Base-by-base conservation (phyloP, 805 yeast genomes). In the Starmerella vitae region DNA sequence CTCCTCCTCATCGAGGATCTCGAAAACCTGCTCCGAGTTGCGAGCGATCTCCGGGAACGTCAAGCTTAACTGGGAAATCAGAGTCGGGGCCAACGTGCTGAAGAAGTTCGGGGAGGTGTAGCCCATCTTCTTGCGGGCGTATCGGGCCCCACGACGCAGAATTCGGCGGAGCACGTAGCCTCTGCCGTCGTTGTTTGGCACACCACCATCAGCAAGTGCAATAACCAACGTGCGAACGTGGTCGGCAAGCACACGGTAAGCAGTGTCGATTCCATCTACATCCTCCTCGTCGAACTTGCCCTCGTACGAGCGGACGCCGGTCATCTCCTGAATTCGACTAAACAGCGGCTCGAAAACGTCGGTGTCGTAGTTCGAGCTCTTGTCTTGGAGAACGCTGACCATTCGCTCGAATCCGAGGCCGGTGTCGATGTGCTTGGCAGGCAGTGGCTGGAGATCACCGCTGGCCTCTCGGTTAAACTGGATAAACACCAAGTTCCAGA, bases 361-460 rank as follows among this genome's bases (percentile, higher is more conserved):
- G 28, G 99, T 91, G 61, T 91, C 99, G 62, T 91, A 91, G 66
- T 91, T 91, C 34, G 97, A 86, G 51, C 72, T 64, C 54, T 80
- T 86, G 63, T 84, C 78, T 65, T 91, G 99, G 56, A 91, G 70
- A 37, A 88, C 78, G 3, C 95, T 84, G 21, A 91, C 99, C 55
- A 91, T 71, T 65, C 99, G 78, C 68, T 91, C 99, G 56, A 86
- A 91, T 31, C 99, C 99, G 85, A 91, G 73, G 64, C 99, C 99
- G 17, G 99, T 91, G 60, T 91, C 99, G 45, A 91, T 74, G 59
- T 91, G 99, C 64, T 88, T 79, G 36, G 86, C 86, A 31, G 99
- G 99, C 54, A 91, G 69, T 3, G 88, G 62, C 56, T 71, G 77
- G 60, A 91, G 71, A 22, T 80, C 65, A 12, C 81, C 75, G 58